Evolutionary conservation across 495 filamentous ascomycete genomes (phyloP), one percentile per base, ranked within the genome.

Genomic region (Penicillium daleae): DNA sequence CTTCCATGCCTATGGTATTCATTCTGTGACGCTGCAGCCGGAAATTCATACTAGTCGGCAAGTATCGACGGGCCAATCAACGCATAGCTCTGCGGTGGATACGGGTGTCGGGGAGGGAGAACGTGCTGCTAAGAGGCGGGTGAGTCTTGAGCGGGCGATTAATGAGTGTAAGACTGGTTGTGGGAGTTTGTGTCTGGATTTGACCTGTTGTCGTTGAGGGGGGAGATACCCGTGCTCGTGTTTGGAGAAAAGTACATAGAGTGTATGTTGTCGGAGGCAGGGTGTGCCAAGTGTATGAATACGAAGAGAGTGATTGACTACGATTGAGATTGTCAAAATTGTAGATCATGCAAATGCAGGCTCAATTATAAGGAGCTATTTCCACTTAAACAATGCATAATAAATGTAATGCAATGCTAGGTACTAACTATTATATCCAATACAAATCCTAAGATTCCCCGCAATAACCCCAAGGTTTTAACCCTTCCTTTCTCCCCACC

Each of bases 1-100:
- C 60, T 73, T 83, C 32, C 77, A 80, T 68, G 72, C 71, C 1
- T 83, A 81, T 64, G 80, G 80, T 0, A 71, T 83, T 42, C 78
- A 83, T 62, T 77, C 73, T 5, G 70, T 61, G 22, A 83, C 80
- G 1, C 39, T 83, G 40, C 79, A 83, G 61, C 80, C 80, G n/a
- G 78, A 81, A 56, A 84, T 77, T 19, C 31, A 56, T 56, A 26
- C 31, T 33, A 39, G 42, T 33, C 12, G 49, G 37, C 13, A 39
- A 17, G 27, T 29, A 31, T 15, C 42, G 32, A 33, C 32, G 44
- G 32, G 19, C 6, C 2, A 46, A 19, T 33, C 35, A n/a, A 6
- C 44, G 19, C 32, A 17, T 31, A 56, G 31, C 27, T 33, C 57
- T 2, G 24, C 9, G 46, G 21, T 31, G 19, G 44, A 49, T 49